Evolutionary conservation across 306 rosid genomes (phyloP).

Genomic region (Neltuma alba): DNA sequence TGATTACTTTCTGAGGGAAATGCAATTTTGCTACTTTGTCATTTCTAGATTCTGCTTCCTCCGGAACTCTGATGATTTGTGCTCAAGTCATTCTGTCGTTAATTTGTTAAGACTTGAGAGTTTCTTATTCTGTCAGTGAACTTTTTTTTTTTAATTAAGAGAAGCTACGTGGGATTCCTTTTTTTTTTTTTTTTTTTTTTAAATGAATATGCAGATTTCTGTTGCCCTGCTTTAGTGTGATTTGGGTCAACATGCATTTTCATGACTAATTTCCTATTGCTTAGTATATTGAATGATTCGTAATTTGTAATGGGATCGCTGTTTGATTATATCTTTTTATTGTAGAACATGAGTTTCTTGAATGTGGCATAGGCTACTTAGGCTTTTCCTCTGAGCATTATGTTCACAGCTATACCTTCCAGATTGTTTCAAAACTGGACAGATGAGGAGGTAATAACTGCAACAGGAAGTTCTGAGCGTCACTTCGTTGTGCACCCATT

Average conservation of each 20-base stretch:
- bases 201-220: neutral
- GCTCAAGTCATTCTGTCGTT: neutral
- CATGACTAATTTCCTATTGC: slow-evolving; percentile 31
- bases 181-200: neutral
- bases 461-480: slow-evolving; percentile 65
- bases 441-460: slow-evolving; percentile 66
- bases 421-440: slow-evolving; percentile 70
- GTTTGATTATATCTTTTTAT: neutral
- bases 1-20: neutral
- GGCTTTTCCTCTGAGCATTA: slow-evolving; percentile 10
- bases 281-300: slow-evolving; percentile 4
- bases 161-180: neutral
- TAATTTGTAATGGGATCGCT: slow-evolving; percentile 7
- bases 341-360: slow-evolving; percentile 15
- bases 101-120: neutral
- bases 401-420: slow-evolving; percentile 39
- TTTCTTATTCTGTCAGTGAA: neutral
- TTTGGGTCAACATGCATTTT: slow-evolving; percentile 10
- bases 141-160: neutral
- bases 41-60: neutral
- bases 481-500: slow-evolving; percentile 66
- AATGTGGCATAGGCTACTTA: neutral
- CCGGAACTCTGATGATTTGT: neutral
- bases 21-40: slow-evolving; percentile 27
- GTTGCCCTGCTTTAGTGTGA: slow-evolving; percentile 10